Evolutionary conservation across 2,329 filamentous ascomycete species (phyloP), one percentile per base, ranked within the genome.

Genomic region (Fusarium solani-melongenae): DNA sequence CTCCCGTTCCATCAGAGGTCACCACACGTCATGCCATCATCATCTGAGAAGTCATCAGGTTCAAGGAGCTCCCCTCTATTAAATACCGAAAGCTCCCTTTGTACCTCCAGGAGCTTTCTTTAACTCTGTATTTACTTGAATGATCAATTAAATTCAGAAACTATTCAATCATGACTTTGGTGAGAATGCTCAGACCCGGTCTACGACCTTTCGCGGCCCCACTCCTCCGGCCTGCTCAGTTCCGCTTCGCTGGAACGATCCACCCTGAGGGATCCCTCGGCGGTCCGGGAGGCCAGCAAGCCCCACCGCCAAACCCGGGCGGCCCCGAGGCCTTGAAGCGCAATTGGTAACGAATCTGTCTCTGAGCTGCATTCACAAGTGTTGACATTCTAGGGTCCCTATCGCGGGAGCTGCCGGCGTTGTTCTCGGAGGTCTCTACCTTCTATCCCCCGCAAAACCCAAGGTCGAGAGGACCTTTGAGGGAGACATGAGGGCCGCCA

Each of bases 221-320:
- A 67, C 71, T 78, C 34, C 66, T 74, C 70, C 75, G 71, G 8
- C 67, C 41, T 5, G 17, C 57, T 58, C 76, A 79, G 49, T 24
- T 62, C 53, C 71, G 73, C n/a, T 46, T 63, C 27, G 60, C 57
- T 41, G 46, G 46, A 20, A 53, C 46, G 27, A 58, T 56, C n/a
- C 41, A 64, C 22, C 10, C 62, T 17, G 69, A 74, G 17, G 64
- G 58, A 12, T 62, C 70, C 55, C 72, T 82, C 15, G 81, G 82
- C 20, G 81, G 81, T 2, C 81, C 81, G 1, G 79, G 77, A n/a
- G 81, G 81, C 36, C 81, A 83, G n/a, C 66, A 79, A 64, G 73
- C 77, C 4, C 68, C 72, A 1, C 79, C 81, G 1, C 12, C 62
- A 34, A 73, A 67, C 12, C 77, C 81, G 0, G 79, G 77, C 9